Conservation (phyloP, 108 stramenopile species). For the Bacterosira constricta region DNA sequence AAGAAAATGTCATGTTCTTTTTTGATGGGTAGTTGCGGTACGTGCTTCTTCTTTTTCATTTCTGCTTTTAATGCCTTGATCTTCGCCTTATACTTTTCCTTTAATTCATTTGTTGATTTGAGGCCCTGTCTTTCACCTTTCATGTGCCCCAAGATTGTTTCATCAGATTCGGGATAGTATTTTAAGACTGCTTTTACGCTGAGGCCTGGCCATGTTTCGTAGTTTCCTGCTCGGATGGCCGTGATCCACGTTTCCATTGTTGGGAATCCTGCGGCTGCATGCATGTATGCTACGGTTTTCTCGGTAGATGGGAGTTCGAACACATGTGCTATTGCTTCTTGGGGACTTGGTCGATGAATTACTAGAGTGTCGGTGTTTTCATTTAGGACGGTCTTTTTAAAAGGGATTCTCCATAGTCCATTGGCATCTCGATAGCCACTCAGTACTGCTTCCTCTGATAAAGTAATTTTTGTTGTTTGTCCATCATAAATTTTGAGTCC, state of each 20-base stretch:
- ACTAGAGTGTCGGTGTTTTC: too few relatives aligned
- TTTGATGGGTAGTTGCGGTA: background rate
- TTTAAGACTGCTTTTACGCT: background rate
- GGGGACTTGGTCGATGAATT: too few relatives aligned
- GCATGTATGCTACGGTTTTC: background rate
- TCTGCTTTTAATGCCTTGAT: too few relatives aligned
- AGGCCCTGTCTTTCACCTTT: background rate
- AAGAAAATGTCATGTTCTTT: background rate
- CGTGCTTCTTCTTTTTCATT: background rate
- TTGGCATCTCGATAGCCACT: too few relatives aligned
- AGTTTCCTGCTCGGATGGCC: slow-evolving; percentile 6
- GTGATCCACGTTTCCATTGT: slow-evolving; percentile 6
- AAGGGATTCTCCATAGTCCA: too few relatives aligned
- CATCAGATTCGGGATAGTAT: background rate
- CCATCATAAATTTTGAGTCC: background rate
- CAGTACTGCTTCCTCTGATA: too few relatives aligned
- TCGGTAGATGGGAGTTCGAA: too few relatives aligned
- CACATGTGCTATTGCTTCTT: too few relatives aligned
- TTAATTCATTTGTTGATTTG: background rate
- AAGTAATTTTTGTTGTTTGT: background rate
- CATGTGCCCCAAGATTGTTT: background rate
- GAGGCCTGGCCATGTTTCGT: slow-evolving; percentile 1
- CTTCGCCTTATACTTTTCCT: too few relatives aligned
- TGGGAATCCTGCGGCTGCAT: slow-evolving; percentile 18
- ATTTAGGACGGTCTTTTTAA: too few relatives aligned